Percentiles rank a stretch among this genome's conserved stretches.
phyloP scores from a whole-genome alignment of 352 stramenopile genomes.

The Globisporangium emineosum region DNA sequence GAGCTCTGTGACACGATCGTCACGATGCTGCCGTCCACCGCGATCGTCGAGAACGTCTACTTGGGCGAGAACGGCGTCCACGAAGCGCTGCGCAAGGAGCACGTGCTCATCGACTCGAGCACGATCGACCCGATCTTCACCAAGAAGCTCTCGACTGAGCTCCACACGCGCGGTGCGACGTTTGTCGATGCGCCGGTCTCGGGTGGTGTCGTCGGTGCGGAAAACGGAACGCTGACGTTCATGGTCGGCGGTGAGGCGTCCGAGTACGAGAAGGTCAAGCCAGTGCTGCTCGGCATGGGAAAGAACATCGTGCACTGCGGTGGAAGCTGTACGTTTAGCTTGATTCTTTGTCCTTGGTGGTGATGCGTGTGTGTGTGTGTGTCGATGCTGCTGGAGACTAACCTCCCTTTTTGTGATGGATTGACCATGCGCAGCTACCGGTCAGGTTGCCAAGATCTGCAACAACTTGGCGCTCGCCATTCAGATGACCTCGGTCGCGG shows the following conservation, averaged over 20 bases:
- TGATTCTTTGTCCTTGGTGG: slow-evolving; percentile 17
- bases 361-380: slow-evolving; percentile 12
- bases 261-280: slow-evolving; percentile 73
- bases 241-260: slow-evolving; percentile 89
- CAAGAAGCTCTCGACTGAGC: slow-evolving; percentile 76
- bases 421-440: slow-evolving; percentile 39
- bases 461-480: slow-evolving; percentile 98
- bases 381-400: not conserved
- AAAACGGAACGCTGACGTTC: slow-evolving; percentile 97
- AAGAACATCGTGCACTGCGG: slow-evolving; percentile 94
- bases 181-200: slow-evolving; percentile 97
- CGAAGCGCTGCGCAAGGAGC: slow-evolving; percentile 56
- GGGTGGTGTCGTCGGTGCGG: slow-evolving; percentile 94
- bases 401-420: not conserved
- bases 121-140: slow-evolving; percentile 94
- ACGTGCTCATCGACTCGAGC: slow-evolving; percentile 94
- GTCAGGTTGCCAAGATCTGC: slow-evolving; percentile 94
- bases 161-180: slow-evolving; percentile 46
- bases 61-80: slow-evolving; percentile 68
- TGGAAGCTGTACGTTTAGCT: slow-evolving; percentile 66
- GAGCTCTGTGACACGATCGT: slow-evolving; percentile 82
- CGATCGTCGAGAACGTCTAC: slow-evolving; percentile 85
- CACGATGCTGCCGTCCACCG: slow-evolving; percentile 94
- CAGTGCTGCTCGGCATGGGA: slow-evolving; percentile 91
- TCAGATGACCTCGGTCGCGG: slow-evolving; percentile 94